Conservation (phyloP, 495 filamentous ascomycete genomes). For the Tuber microsphaerosporum region DNA sequence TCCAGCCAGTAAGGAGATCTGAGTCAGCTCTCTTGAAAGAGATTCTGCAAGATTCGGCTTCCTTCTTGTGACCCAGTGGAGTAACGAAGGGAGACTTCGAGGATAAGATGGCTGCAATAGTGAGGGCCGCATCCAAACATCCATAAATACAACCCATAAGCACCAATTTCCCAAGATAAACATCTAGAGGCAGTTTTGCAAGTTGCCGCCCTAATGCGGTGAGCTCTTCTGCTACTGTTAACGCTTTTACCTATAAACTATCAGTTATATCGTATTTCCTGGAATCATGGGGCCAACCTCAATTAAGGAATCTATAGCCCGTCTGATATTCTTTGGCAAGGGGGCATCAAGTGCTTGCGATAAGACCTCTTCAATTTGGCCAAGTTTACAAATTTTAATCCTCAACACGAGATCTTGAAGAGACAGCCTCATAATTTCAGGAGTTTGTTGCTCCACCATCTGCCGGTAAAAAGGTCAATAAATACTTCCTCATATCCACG, state of each 20-base stretch:
- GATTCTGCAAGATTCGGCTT: conserved; percentile 67
- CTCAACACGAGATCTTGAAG: conserved; percentile 88
- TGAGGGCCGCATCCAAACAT: conserved; percentile 81
- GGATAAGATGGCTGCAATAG: conserved; percentile 83
- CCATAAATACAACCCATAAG: conserved; percentile 75
- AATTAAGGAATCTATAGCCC: conserved; percentile 83
- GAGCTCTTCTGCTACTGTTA: conserved; percentile 71
- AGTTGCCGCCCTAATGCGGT: conserved; percentile 80
- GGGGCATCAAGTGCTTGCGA: conserved; percentile 87
- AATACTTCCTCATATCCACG: not conserved
- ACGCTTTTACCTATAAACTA: conserved; percentile 52
- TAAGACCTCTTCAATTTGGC: conserved; percentile 80
- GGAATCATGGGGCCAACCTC: conserved; percentile 53
- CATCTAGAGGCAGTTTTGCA: conserved; percentile 81
- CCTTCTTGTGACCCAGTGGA: conserved; percentile 69
- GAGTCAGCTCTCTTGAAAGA: conserved; percentile 80
- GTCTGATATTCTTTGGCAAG: conserved; percentile 77
- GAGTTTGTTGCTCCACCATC: conserved; percentile 85
- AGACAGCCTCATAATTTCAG: conserved; percentile 88
- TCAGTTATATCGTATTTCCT: conserved; percentile 7
- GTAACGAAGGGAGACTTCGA: conserved; percentile 90
- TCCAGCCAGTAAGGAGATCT: conserved; percentile 84
- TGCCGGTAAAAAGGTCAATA: conserved; percentile 36
- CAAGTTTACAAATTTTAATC: conserved; percentile 95
- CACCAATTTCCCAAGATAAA: conserved; percentile 88